These are phyloP conservation scores for Pinus tabuliformis DNA, from an alignment of 75 land plant genomes.

Conservation along the genomic window DNA sequence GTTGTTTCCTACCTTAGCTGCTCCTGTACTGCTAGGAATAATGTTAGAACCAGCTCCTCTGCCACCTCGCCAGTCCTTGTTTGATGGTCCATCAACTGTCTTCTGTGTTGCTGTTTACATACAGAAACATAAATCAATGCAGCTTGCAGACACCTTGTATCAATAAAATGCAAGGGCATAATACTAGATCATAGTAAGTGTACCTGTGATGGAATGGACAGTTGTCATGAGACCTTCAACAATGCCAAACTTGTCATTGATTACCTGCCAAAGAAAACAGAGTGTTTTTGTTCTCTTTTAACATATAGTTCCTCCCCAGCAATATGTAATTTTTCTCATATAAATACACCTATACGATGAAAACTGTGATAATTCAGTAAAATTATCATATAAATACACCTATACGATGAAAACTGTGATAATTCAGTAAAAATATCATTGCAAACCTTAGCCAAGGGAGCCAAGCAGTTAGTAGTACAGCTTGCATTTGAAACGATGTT, in stretches of 20 bases:
- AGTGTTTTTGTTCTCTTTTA: no score
- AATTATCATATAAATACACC: no score
- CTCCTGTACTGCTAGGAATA: constrained; percentile 76
- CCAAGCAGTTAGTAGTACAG: constrained; percentile 98
- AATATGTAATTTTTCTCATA: no score
- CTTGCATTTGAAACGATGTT: constrained; percentile 95
- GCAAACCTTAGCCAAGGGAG: constrained; percentile 89
- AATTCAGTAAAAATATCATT: background rate
- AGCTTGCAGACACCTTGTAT: no score
- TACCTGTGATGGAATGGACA: constrained; percentile 84
- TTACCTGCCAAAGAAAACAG: constrained; percentile 42
- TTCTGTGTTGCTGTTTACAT: constrained; percentile 55
- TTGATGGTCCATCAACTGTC: constrained; percentile 77
- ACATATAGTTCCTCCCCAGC: no score
- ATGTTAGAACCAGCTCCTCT: constrained; percentile 69
- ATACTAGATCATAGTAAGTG: background rate
- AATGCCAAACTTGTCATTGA: constrained; percentile 80
- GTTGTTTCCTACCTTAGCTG: constrained; percentile 47
- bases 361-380: no score
- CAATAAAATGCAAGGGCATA: no score
- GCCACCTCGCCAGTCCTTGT: constrained; percentile 78
- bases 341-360: no score
- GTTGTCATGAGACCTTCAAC: constrained; percentile 92
- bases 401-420: no score
- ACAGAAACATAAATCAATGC: background rate